Base-by-base conservation (phyloP, 495 filamentous ascomycete species). In the Podospora didyma region DNA sequence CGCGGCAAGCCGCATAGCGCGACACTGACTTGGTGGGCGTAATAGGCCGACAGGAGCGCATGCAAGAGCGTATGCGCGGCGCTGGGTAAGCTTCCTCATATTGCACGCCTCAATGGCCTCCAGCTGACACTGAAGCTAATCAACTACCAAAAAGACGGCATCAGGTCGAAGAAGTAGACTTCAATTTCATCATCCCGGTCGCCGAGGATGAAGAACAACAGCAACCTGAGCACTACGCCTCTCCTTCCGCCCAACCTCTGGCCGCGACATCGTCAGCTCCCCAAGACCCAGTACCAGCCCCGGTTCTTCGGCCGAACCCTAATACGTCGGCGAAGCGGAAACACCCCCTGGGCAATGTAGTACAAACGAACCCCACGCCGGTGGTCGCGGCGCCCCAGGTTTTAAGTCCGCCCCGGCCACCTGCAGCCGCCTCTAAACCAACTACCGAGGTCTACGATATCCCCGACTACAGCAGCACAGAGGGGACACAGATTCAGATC, bases 21-120 rank as follows among this genome's bases (percentile, higher is more conserved):
- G n/a, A 42, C n/a, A 42, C 39, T 31, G 46, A 17, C 22, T 28
- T 12, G 6, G 16, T 28, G 46, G 17, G 39, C 39, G n/a, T 16
- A 5, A 7, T 16, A 53, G 22, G 51, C 45, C 37, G 76, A 66
- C 69, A 77, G 61, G 76, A 78, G 65, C 76, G 76, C 57, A 71
- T 78, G 70, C 71, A 71, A 56, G 71, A 76, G 63, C 76, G 76
- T 68, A 77, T 79, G 70, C 75, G 76, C 57, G 76, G 76, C 23
- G 76, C 76, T 48, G 69, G 68, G 75, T 78, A 71, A 51, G 67
- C 54, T 17, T 14, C 19, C 14, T 46, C 14, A 21, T 24, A 42
- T 16, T 39, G 16, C 10, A 19, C 28, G 28, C 9, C 9, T n/a
- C 37, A 14, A 45, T 14, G 11, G 22, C 19, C 17, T 19, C 35